These are phyloP conservation scores for Jamesozyma lodderae DNA, from an alignment of 805 yeast genomes.

Conservation along the genomic window DNA sequence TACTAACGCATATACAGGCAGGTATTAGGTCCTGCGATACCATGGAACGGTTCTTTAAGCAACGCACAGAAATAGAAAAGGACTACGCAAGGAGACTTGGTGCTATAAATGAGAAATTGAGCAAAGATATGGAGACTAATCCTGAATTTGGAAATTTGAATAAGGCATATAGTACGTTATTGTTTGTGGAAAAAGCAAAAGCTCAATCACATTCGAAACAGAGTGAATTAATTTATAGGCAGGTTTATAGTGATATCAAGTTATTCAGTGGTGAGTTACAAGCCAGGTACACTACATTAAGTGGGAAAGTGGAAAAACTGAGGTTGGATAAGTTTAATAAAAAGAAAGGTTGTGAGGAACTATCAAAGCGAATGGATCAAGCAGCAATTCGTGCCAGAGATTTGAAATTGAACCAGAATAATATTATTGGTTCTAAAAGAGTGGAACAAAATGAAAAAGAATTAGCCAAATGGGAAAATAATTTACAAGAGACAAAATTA, in stretches of 20 bases:
- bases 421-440: slow-evolving; percentile 24
- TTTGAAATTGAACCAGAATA: slow-evolving; percentile 24
- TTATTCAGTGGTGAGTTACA: slow-evolving; percentile 19
- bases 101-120: slow-evolving; percentile 24
- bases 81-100: slow-evolving; percentile 28
- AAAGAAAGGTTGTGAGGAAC: slow-evolving; percentile 23
- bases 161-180: slow-evolving; percentile 12
- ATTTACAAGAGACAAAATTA: slow-evolving; percentile 16
- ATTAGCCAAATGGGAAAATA: slow-evolving; percentile 24
- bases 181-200: slow-evolving; percentile 17
- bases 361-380: slow-evolving; percentile 21
- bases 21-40: slow-evolving; percentile 24
- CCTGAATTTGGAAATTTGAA: slow-evolving; percentile 27
- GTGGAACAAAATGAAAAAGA: slow-evolving; percentile 23
- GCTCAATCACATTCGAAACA: slow-evolving; percentile 28
- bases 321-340: slow-evolving; percentile 24
- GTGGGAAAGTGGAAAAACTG: slow-evolving; percentile 25
- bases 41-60: slow-evolving; percentile 23
- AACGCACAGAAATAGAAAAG: slow-evolving; percentile 26
- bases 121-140: slow-evolving; percentile 13
- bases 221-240: slow-evolving; percentile 22
- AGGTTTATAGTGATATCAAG: slow-evolving; percentile 19
- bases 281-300: slow-evolving; percentile 23
- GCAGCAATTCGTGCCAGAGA: slow-evolving; percentile 22
- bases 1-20: slow-evolving; percentile 22